Evolutionary conservation across 805 yeast genomes (phyloP), one percentile per base, ranked within the genome.

Genomic region (Maudiozyma bulderi): DNA sequence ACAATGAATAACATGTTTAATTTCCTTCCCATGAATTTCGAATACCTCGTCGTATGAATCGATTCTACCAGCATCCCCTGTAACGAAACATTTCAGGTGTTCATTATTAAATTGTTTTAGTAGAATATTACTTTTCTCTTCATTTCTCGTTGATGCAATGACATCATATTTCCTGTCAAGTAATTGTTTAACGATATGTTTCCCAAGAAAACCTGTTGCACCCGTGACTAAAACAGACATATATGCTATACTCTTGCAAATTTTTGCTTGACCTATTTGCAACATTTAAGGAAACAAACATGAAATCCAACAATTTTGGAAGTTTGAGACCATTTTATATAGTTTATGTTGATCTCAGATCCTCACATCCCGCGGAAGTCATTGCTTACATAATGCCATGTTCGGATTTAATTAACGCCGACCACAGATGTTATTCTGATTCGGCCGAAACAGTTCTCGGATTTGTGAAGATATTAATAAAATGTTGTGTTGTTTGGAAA

Each of bases 21-120:
- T 61, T 37, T 75, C 73, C 4, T 49, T 41, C 2, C 70, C 67
- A 47, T 74, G 68, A 15, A 59, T 60, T 26, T 64, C 48, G 45
- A 79, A 66, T 0, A 71, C 71, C 11, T 63, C 60, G 52, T 76
- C 77, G 53, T 78, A 79, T 0, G 80, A 78, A 29, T 68, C 68
- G 28, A 57, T 57, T 8, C 42, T 49, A 8, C 62, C 51, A 37
- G 70, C 55, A 51, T 70, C 73, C 15, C 54, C 43, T 15, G 72
- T 73, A 38, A 71, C 60, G 41, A 58, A 73, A 47, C 58, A 58
- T 1, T 52, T 50, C 32, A 66, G 55, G 3, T 57, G 52, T 26
- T 49, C 46, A 26, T 51, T 49, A 26, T 54, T 47, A 49, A 73
- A 67, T 47, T 63, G 60, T 5, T 53, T 47, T 39, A 52, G 48